phyloP scores from a whole-genome alignment of 352 stramenopile species.

The Phytophthora litchii region DNA sequence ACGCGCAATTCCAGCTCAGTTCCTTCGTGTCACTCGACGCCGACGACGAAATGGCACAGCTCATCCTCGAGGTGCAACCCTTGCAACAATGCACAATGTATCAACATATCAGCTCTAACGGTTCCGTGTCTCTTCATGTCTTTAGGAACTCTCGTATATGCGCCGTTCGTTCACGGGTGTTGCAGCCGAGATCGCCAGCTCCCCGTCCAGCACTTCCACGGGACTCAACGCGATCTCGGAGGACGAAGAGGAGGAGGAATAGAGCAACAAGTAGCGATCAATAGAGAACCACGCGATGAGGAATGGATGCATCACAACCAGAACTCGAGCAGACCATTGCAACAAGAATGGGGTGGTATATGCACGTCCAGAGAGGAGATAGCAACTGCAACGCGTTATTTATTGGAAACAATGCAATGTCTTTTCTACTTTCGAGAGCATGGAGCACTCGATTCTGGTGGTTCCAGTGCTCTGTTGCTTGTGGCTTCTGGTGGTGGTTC shows the following conservation, averaged over 20 bases:
- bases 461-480: not conserved
- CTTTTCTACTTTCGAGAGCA: constrained; percentile 12
- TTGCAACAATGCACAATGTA: constrained; percentile 6
- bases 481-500: constrained; percentile 23
- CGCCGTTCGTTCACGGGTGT: constrained; percentile 72
- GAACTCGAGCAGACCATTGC: constrained; percentile 14
- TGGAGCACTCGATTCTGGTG: constrained; percentile 12
- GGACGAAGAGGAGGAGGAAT: constrained; percentile 65
- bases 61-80: constrained; percentile 73
- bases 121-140: not conserved
- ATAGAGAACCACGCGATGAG: constrained; percentile 27
- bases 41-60: constrained; percentile 77
- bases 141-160: constrained; percentile 72
- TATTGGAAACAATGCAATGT: constrained; percentile 38
- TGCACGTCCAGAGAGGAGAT: not conserved
- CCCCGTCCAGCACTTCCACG: constrained; percentile 61
- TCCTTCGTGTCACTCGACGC: constrained; percentile 78
- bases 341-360: too few relatives aligned
- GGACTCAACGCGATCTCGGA: constrained; percentile 79
- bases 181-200: constrained; percentile 67
- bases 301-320: constrained; percentile 18
- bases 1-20: constrained; percentile 73
- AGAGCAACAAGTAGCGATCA: constrained; percentile 10
- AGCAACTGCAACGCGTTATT: constrained; percentile 36
- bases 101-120: constrained; percentile 3